Base-by-base conservation (phyloP, 768 basidiomycete genomes). In the Agaricus sinodeliciosus region DNA sequence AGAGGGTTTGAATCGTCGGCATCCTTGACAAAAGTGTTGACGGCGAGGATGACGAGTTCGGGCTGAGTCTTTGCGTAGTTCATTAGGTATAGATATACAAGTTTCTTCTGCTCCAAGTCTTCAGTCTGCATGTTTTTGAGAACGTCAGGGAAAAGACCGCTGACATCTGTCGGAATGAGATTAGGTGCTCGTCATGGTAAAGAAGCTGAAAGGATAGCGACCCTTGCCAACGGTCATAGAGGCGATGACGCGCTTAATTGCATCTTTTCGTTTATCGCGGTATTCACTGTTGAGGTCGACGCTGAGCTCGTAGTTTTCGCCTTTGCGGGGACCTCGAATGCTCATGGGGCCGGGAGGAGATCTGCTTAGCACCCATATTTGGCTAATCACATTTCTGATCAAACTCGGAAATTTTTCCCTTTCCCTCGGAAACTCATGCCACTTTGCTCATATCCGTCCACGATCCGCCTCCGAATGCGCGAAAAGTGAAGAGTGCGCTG, bases 101-200 rank as follows among this genome's bases (percentile, higher is more conserved):
- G 87, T 71, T 99, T 98, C 82, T 98, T 99, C 73, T 98, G 96
- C 69, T 99, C 96, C 49, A 99, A 81, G 67, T 98, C 95, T 48
- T 99, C 95, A 22, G 96, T 98, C 72, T 98, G 95, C 94, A 94
- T 96, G 71, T 97, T 97, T 79, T 96, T 96, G 64, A 99, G 84
- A 27, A 98, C 95, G 70, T 98, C 93, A 7, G 95, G 94, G 65
- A 98, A 97, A 59, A 98, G 81, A 18, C 94, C 94, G 63, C 87
- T 88, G 70, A 93, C 89, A 69, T 92, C 88, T 89, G 39, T 25
- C n/a, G 13, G 5, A 40, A 19, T 8, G 34, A 37, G 49, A 11
- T 45, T 41, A 39, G 55, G 50, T 50, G 28, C 34, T 27, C 44
- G 19, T 37, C 16, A 43, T 19, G 27, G n/a, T 12, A 41, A 25